Conservation (phyloP, 768 basidiomycete species). For the Lactarius trivialis region DNA sequence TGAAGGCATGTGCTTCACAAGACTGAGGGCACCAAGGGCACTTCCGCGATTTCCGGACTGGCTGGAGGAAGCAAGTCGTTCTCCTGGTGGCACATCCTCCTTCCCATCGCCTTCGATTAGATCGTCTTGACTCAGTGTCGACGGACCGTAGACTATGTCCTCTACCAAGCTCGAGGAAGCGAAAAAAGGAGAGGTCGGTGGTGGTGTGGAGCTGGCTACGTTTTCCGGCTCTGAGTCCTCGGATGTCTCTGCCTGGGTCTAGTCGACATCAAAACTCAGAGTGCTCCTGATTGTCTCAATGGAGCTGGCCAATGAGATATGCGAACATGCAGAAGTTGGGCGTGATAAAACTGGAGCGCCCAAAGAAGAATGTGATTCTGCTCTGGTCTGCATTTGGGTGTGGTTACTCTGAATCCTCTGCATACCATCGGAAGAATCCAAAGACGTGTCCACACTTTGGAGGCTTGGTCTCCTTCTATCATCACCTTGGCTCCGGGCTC, state of each 20-base stretch:
- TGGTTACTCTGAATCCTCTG: not conserved
- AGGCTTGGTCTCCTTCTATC: not conserved
- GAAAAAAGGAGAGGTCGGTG: not conserved
- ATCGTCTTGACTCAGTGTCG: not conserved
- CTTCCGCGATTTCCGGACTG: not conserved
- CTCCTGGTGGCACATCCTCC: no score
- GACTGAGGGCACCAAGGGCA: not conserved
- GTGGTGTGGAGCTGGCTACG: not conserved
- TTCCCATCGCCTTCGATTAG: not conserved
- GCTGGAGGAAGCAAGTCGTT: not conserved
- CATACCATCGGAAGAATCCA: not conserved
- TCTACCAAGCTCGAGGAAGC: not conserved
- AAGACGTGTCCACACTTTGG: not conserved
- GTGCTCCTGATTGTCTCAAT: not conserved
- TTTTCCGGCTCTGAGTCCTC: not conserved
- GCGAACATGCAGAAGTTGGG: conserved; percentile 5
- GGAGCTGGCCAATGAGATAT: conserved; percentile 4
- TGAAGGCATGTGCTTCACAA: not conserved
- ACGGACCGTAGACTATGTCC: not conserved
- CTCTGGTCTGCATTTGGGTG: not conserved
- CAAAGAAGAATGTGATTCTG: not conserved
- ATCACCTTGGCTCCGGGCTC: not conserved
- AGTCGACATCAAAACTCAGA: conserved; percentile 4
- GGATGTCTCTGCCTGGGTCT: not conserved
- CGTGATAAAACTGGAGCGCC: not conserved